Evolutionary conservation across 306 rosid species (phyloP).

Genomic region (Morella rubra): DNA sequence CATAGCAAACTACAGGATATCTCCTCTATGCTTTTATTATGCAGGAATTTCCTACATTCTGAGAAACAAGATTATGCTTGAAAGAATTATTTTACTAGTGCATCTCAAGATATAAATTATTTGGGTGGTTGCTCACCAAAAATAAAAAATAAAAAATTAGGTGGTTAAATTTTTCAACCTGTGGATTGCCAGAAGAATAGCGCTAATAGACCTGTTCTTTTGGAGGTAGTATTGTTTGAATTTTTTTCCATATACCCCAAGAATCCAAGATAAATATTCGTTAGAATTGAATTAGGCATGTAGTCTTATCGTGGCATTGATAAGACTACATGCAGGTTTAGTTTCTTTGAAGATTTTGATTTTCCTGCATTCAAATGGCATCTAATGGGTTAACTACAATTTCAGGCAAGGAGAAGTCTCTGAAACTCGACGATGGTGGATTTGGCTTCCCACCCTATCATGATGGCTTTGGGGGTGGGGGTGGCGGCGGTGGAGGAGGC

Average conservation of each 20-base stretch:
- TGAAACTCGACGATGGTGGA: constrained; percentile 65
- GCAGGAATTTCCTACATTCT: neutral
- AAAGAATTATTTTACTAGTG: neutral
- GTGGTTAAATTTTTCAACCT: neutral
- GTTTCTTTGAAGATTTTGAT: neutral
- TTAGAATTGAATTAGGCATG: neutral
- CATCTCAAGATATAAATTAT: neutral
- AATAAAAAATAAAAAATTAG: too few species aligned
- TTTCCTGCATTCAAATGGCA: constrained; percentile 3
- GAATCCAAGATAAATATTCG: neutral
- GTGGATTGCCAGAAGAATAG: neutral
- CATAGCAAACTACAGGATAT: too few species aligned
- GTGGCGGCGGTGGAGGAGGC: constrained; percentile 76
- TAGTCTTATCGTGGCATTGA: neutral
- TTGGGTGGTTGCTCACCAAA: neutral
- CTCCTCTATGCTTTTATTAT: neutral
- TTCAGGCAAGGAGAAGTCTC: constrained; percentile 70
- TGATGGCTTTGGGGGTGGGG: constrained; percentile 66
- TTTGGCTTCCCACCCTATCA: constrained; percentile 71
- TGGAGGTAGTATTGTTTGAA: neutral
- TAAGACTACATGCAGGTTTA: neutral
- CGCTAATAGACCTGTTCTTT: neutral
- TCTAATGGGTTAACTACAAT: constrained; percentile 33
- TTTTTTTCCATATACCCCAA: neutral
- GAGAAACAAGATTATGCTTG: neutral